phyloP scores from a whole-genome alignment of 108 stramenopile species.

The Schizochytrium sp. region DNA sequence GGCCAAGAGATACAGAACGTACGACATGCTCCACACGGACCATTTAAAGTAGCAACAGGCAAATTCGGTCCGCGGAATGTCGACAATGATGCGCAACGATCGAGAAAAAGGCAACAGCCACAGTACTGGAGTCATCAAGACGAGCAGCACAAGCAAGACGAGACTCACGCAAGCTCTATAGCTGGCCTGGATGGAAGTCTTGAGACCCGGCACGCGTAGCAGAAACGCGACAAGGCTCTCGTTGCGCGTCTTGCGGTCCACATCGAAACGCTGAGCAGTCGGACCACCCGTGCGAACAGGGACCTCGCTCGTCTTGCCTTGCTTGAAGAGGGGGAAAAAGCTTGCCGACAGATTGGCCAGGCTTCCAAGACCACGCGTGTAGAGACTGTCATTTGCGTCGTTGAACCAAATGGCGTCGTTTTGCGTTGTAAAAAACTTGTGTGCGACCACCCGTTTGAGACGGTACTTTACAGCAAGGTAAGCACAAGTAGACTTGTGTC shows the following conservation, averaged over 20 bases:
- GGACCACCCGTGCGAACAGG: neutral
- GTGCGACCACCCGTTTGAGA: neutral
- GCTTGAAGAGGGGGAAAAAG: neutral
- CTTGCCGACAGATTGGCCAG: neutral
- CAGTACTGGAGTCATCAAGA: neutral
- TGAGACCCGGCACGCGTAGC: neutral
- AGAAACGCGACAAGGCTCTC: neutral
- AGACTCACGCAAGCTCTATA: neutral
- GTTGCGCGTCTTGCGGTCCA: neutral
- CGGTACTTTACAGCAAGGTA: slow-evolving; percentile 9
- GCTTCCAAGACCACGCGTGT: neutral
- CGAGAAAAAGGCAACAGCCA: neutral
- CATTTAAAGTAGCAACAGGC: slow-evolving; percentile 9
- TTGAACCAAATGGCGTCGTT: slow-evolving; percentile 7
- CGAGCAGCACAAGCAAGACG: neutral
- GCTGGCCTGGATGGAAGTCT: neutral
- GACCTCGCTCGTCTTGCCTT: neutral
- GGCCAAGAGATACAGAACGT: neutral
- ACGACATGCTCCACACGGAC: slow-evolving; percentile 1
- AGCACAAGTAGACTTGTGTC: neutral
- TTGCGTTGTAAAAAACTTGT: slow-evolving; percentile 15
- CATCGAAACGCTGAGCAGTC: neutral
- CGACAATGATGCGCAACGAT: neutral
- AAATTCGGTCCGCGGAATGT: neutral
- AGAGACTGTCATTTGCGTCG: neutral